Evolutionary conservation across 1,284 basidiomycete species (phyloP), one percentile per base, ranked within the genome.

Genomic region (Blastosporella zonata): DNA sequence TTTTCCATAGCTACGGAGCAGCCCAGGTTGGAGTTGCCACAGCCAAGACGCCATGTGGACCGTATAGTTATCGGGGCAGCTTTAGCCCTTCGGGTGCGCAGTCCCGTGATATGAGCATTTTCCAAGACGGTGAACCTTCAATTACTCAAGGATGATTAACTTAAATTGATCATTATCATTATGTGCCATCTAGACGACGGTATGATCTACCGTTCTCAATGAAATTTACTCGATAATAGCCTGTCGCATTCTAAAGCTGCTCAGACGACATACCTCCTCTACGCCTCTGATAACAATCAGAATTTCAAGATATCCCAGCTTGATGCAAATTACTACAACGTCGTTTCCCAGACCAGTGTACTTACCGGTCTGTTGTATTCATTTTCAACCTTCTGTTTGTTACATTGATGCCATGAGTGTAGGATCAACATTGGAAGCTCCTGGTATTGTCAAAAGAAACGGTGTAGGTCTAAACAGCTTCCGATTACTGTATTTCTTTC

Each of bases 201-300:
- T 74, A 58, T 25, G 61, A 51, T 12, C 12, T 34, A 22, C 12
- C 36, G 20, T 4, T 3, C 15, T 6, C 15, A 20, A 37, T 2
- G 9, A 22, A 22, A 21, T 15, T 18, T 17, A 3, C 49, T 39
- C 21, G 40, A 40, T 25, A 31, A 13, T 22, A 44, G 17, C 17
- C n/a, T n/a, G n/a, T n/a, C 29, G 21, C 23, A 9, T 31, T 20
- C 25, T 43, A 34, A 43, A 70, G 69, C 63, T 43, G 64, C 66
- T 10, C 66, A 68, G 49, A 76, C 74, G 0, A 69, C 78, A 5
- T 84, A 83, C 58, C 68, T 84, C 9, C 69, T 83, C 8, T 84
- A 81, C 57, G 81, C 82, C 8, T 82, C 79, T 2, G 81, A 84
- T 64, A 81, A 81, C 62, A 84, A 84, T 61, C 78, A 81, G 63